These are phyloP conservation scores for Euphorbia pulcherrima DNA, from an alignment of 345 rosid genomes.

Conservation along the genomic window DNA sequence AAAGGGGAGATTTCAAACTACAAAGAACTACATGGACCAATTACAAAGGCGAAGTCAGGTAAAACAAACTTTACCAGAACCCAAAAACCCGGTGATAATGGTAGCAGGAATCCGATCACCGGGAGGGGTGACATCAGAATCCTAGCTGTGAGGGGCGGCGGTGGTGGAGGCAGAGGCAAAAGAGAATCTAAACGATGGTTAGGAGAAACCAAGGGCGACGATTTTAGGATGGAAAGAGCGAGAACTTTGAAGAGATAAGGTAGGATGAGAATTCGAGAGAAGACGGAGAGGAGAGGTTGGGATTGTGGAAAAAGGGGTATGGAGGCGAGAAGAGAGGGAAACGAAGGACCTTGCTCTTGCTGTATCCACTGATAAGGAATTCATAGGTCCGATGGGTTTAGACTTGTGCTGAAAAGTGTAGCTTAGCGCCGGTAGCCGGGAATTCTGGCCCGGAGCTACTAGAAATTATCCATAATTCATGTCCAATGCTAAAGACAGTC, in stretches of 20 bases:
- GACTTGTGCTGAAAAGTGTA: too few species aligned
- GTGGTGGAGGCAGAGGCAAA: constrained; percentile 49
- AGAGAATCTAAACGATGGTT: constrained; percentile 31
- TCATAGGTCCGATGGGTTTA: constrained; percentile 10
- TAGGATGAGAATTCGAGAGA: constrained; percentile 17
- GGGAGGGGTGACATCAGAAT: too few species aligned
- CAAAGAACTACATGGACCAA: not conserved
- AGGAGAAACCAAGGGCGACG: constrained; percentile 15
- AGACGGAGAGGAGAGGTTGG: constrained; percentile 40
- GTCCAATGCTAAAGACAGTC: too few species aligned
- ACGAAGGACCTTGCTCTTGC: constrained; percentile 70
- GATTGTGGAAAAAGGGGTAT: constrained; percentile 31
- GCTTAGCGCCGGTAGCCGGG: too few species aligned
- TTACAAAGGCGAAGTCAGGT: not conserved
- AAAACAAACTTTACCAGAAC: constrained; percentile 99
- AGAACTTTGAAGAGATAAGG: constrained; percentile 29
- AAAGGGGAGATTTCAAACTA: not conserved
- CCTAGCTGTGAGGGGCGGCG: constrained; percentile 47
- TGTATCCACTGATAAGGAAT: constrained; percentile 47
- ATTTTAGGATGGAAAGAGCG: constrained; percentile 29
- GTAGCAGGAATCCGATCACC: constrained; percentile 93
- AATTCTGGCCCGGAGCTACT: too few species aligned
- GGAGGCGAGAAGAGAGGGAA: constrained; percentile 44
- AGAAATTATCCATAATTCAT: too few species aligned
- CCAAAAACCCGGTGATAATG: constrained; percentile 86